Conservation (phyloP, 345 rosid species). For the Cardamine resedifolia region DNA sequence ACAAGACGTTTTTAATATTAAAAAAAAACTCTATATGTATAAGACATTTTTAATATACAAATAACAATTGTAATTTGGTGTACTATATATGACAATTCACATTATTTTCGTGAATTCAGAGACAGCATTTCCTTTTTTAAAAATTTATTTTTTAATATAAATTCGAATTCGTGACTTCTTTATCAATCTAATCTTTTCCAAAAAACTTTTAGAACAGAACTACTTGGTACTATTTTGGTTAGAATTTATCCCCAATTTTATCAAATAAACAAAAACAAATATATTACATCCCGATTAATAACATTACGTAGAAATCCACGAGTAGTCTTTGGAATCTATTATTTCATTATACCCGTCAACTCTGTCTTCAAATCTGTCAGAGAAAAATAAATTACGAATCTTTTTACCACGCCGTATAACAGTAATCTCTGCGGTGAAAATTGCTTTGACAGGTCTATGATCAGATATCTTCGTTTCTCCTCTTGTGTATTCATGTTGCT, state of each 20-base stretch:
- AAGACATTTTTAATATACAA: not conserved
- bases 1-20: no score
- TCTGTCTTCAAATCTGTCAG: conserved; percentile 53
- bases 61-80: not conserved
- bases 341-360: conserved; percentile 33
- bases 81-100: no score
- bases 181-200: no score
- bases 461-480: conserved; percentile 71
- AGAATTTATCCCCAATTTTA: not conserved
- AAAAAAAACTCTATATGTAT: no score
- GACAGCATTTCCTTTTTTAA: no score
- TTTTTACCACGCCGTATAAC: conserved; percentile 25
- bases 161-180: no score
- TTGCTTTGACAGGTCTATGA: conserved; percentile 77
- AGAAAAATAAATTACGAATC: conserved; percentile 48
- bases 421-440: conserved; percentile 52
- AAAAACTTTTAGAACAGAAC: no score
- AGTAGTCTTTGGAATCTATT: conserved; percentile 34
- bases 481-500: conserved; percentile 62
- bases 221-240: no score
- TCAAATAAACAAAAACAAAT: not conserved
- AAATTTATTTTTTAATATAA: no score
- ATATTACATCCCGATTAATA: not conserved
- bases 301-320: conserved; percentile 34
- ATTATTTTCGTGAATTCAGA: no score